Evolutionary conservation across 805 yeast genomes (phyloP).

Genomic region (Saccharomycopsis amapae): DNA sequence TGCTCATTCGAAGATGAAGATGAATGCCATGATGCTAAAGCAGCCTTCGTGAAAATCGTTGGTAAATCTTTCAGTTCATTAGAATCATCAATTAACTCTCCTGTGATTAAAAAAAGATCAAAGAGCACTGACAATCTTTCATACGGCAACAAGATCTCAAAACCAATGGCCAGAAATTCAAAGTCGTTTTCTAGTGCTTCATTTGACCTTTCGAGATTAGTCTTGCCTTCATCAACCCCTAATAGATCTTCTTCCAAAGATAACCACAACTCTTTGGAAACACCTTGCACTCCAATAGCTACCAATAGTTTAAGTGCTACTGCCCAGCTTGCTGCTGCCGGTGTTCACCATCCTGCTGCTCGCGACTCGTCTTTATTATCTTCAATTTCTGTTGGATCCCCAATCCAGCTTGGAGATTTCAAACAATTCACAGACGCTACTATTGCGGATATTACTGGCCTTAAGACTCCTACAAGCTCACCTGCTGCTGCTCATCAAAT

Average conservation of each 20-base stretch:
- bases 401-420: too few relatives aligned
- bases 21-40: conserved; percentile 17
- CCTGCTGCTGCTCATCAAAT: too few relatives aligned
- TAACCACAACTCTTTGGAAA: too few relatives aligned
- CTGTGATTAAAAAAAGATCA: not conserved
- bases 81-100: not conserved
- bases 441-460: too few relatives aligned
- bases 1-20: conserved; percentile 1
- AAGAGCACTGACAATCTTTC: not conserved
- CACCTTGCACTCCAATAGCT: not conserved
- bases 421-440: too few relatives aligned
- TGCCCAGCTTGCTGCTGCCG: not conserved
- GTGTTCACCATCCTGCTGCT: too few relatives aligned
- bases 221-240: conserved; percentile 4
- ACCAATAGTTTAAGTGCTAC: not conserved
- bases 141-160: not conserved
- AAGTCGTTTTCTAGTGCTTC: conserved; percentile 1
- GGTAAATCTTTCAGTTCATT: not conserved
- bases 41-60: conserved; percentile 11
- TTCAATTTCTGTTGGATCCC: not conserved
- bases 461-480: too few relatives aligned
- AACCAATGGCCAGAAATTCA: not conserved
- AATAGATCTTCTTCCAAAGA: too few relatives aligned
- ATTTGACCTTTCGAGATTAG: not conserved
- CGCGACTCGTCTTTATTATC: not conserved